Evolutionary conservation across 2,329 filamentous ascomycete species (phyloP), one percentile per base, ranked within the genome.

Genomic region (Tolypocladium endophyticum): DNA sequence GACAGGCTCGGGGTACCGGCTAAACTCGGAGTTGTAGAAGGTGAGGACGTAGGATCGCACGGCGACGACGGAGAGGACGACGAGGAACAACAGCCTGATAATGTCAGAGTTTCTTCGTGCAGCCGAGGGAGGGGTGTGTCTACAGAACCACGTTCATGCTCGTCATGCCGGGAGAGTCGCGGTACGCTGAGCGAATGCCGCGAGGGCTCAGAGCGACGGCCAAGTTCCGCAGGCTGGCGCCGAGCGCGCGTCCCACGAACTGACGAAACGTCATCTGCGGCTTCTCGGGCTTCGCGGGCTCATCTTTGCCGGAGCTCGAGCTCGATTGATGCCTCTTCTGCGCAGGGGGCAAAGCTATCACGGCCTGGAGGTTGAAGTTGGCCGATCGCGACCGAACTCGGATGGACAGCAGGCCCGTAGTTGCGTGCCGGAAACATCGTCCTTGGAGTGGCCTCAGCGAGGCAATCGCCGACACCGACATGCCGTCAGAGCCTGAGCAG

Each of bases 1-100:
- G 39, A 93, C 85, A 1, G 85, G 80, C 50, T 88, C 83, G 2
- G 90, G 90, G 69, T 80, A 85, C 61, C 74, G 76, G 57, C 80
- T 83, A 66, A 84, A 82, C 60, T 83, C 77, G 35, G 74, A 69
- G 58, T 79, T 76, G 67, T 84, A 79, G 69, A 84, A 85, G 64
- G 81, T 81, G 64, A 74, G 74, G 62, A 82, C 79, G 72, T 83
- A 84, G 56, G 78, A 70, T 61, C 68, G 66, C 36, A 73, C 65
- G 35, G 71, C 68, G 47, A 74, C 66, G 53, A 62, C 67, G 57
- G 64, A 69, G 58, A 74, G 63, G 47, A 65, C 63, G 45, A 68
- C 62, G 18, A 69, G 69, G 20, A 72, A 60, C 23, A 70, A 38
- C 12, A 74, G 64, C 14, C 73, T 75, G 4, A 20, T 8, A 50